These are phyloP conservation scores for Pythium sp. DNA, from an alignment of 352 stramenopile species.

Conservation along the genomic window DNA sequence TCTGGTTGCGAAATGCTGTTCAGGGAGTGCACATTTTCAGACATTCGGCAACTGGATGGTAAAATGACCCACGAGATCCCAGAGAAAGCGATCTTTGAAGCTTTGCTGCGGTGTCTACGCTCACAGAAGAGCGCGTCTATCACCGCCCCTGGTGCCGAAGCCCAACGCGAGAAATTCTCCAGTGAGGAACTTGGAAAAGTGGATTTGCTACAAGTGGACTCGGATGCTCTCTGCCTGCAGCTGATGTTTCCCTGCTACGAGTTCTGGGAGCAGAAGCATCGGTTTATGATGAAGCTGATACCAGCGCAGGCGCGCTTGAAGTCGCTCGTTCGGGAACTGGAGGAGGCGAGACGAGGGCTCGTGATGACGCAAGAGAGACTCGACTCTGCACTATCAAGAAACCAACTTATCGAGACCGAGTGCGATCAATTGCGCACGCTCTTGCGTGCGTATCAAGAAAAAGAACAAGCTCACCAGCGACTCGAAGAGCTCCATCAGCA, in stretches of 20 bases:
- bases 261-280: slow-evolving; percentile 31
- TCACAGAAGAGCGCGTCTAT: slow-evolving; percentile 10
- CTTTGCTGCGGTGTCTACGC: slow-evolving; percentile 29
- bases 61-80: slow-evolving; percentile 21
- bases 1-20: not conserved
- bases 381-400: not conserved
- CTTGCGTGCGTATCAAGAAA: slow-evolving; percentile 5
- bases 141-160: slow-evolving; percentile 12
- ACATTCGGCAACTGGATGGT: slow-evolving; percentile 25
- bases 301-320: slow-evolving; percentile 14
- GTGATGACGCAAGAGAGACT: not conserved
- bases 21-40: slow-evolving; percentile 27
- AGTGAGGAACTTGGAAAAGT: slow-evolving; percentile 30
- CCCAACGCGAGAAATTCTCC: not conserved
- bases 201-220: slow-evolving; percentile 23
- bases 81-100: slow-evolving; percentile 25
- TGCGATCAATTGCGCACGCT: slow-evolving; percentile 13
- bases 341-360: not conserved
- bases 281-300: slow-evolving; percentile 32
- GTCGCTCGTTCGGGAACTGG: slow-evolving; percentile 1
- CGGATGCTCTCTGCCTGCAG: slow-evolving; percentile 21
- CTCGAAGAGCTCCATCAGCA: slow-evolving; percentile 1
- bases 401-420: slow-evolving; percentile 1
- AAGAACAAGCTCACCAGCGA: slow-evolving; percentile 1
- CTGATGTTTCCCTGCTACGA: slow-evolving; percentile 39